Evolutionary conservation across 176 grass and related monocot species (phyloP).

Genomic region (Typha latifolia): DNA sequence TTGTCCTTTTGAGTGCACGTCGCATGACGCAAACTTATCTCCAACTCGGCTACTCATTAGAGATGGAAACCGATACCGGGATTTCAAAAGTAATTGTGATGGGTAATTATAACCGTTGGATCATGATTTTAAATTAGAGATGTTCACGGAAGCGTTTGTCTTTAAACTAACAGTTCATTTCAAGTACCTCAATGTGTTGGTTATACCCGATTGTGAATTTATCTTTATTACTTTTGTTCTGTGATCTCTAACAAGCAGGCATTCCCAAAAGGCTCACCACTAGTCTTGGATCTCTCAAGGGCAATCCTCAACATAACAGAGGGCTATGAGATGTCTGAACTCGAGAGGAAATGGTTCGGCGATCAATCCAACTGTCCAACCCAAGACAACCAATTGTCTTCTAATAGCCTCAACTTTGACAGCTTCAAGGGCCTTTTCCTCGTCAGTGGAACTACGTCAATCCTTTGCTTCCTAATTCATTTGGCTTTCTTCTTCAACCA

Average conservation of each 20-base stretch:
- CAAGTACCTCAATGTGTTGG: too few relatives aligned
- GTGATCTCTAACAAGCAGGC: conserved; percentile 21
- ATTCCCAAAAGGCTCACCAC: conserved; percentile 28
- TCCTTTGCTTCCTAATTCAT: conserved; percentile 3
- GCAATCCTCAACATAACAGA: conserved; percentile 52
- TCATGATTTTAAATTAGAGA: too few relatives aligned
- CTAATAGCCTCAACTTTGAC: conserved; percentile 25
- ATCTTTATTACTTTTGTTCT: background rate
- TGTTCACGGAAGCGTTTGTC: too few relatives aligned
- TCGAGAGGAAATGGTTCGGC: conserved; percentile 43
- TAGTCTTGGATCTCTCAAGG: conserved; percentile 31
- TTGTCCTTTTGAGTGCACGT: too few relatives aligned
- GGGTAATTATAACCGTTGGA: too few relatives aligned
- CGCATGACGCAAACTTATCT: too few relatives aligned
- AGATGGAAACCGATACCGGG: too few relatives aligned
- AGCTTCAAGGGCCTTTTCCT: conserved; percentile 45
- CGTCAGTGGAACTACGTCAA: conserved; percentile 29
- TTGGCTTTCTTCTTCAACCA: conserved; percentile 4
- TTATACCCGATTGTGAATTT: background rate
- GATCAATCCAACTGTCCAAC: conserved; percentile 18
- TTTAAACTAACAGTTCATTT: too few relatives aligned
- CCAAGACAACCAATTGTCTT: background rate
- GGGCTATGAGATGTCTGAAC: conserved; percentile 18
- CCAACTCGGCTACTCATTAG: too few relatives aligned
- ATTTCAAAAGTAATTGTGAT: too few relatives aligned